Base-by-base conservation (phyloP, 2,329 filamentous ascomycete genomes). In the Penicillium janthinellum region DNA sequence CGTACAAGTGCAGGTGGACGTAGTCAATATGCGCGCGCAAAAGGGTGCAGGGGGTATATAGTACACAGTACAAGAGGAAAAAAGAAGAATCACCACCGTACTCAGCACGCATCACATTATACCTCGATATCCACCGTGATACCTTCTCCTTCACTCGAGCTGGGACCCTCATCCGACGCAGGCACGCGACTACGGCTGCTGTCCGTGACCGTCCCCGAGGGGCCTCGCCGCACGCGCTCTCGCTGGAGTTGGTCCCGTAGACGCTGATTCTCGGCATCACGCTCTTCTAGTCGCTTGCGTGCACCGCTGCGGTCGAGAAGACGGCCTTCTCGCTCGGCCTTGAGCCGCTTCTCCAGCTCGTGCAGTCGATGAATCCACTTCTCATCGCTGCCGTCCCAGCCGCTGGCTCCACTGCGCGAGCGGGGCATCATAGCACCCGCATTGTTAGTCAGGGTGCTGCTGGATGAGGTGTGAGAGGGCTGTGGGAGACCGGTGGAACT, bases 311-410 rank as follows among this genome's bases (percentile, higher is more conserved):
- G 86, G 77, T 99, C 95, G 59, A 96, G 81, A 55, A 96, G 81
- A 47, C 95, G 82, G 1, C 88, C 92, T 76, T 98, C 95, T 14
- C 95, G 82, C 78, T 99, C 95, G 48, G 90, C 88, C 75, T 96
- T 96, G 17, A 99, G 82, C 67, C 96, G 87, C 65, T 89, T 85
- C 80, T 99, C 95, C 67, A 98, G 81, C 72, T 98, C 93, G 58
- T 91, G 87, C 37, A 98, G 82, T 6, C 95, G 82, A 64, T 96
- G 86, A 64, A 96, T 87, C 91, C 92, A 96, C 66, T 90, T 86
- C 65, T 74, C 71, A 39, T 90, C 88, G 67, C 94, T 89, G 41
- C 81, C 70, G 10, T 77, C 72, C 64, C 63, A 69, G 35, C 61
- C 54, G 20, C 58, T 58, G 4, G 65, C 60, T 22, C 66, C 64